Base-by-base conservation (phyloP, 2,329 filamentous ascomycete genomes). In the Metarhizium sp. region DNA sequence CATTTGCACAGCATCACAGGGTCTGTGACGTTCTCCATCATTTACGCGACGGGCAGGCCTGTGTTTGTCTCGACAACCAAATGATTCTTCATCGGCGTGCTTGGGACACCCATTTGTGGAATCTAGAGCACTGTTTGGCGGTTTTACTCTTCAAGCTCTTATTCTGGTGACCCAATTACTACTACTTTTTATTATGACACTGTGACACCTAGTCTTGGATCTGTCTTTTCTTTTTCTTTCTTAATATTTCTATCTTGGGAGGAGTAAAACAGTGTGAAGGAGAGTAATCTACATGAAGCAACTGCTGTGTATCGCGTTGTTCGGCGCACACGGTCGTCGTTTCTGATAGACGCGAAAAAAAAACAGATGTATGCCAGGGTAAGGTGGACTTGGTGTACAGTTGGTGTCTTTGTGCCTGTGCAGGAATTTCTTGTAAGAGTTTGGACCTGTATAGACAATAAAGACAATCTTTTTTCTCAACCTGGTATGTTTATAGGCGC, bases 261-360 rank as follows among this genome's bases (percentile, higher is more conserved):
- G 18, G 34, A 40, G 29, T n/a, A 8, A 29, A 52, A 34, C 42
- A n/a, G 16, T 18, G 25, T 43, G 36, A 38, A 30, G 50, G 32
- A 16, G 16, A 42, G 30, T 7, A 20, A 50, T 55, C 11, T 18
- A 32, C 47, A 6, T 34, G 10, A 38, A 42, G 45, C 29, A 40
- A 10, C 40, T 51, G 50, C 50, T 53, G 52, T 57, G 55, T 50
- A 55, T 57, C 13, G 55, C 53, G 55, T 57, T 55, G 55, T 57
- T 20, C 46, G 38, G 46, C 55, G 51, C 55, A 55, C 52, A 55
- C 53, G 55, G 46, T 38, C 48, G 50, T 16, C 7, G 34, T 32
- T 11, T 20, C 11, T 34, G 25, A 42, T 20, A 53, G 42, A 51
- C 13, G 50, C 20, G 29, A n/a, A n/a, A 45, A n/a, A 45, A 25